Percentiles rank a stretch among this genome's conserved stretches.
Conservation (phyloP, 768 basidiomycete genomes). For the Termitomyces heimii region DNA sequence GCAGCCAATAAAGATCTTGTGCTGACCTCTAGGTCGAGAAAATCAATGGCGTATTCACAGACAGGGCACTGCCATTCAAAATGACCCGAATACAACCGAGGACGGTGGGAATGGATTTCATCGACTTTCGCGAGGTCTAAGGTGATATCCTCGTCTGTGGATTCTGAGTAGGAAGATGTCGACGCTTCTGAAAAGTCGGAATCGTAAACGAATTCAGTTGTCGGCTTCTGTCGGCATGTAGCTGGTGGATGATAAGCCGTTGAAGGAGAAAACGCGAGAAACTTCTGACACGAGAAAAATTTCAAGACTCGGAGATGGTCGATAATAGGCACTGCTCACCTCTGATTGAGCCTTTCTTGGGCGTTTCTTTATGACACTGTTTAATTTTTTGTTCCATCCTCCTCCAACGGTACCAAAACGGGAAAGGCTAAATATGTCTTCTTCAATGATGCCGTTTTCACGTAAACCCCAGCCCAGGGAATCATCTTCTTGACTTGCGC, state of each 20-base stretch:
- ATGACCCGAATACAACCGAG: conserved; percentile 33
- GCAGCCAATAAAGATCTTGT: conserved; percentile 16
- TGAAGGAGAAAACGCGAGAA: not conserved
- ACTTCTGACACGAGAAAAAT: not conserved
- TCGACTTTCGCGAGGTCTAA: conserved; percentile 7
- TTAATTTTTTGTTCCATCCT: conserved; percentile 24
- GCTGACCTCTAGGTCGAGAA: conserved; percentile 35
- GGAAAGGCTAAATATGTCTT: conserved; percentile 17
- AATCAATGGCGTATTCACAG: conserved; percentile 42
- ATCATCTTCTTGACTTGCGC: conserved; percentile 20
- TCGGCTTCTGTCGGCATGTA: not conserved
- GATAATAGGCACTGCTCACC: not conserved
- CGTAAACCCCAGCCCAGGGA: conserved; percentile 34
- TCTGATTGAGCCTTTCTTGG: conserved; percentile 3
- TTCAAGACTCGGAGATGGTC: not conserved
- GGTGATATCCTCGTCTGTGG: conserved; percentile 22
- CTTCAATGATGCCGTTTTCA: conserved; percentile 16
- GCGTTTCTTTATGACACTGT: conserved; percentile 6
- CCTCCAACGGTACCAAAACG: conserved; percentile 24
- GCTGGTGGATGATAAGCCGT: not conserved
- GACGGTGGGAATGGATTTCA: conserved; percentile 26
- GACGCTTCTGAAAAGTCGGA: conserved; percentile 55
- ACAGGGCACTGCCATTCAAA: conserved; percentile 51
- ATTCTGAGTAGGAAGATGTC: conserved; percentile 35
- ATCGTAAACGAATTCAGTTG: conserved; percentile 32